These are phyloP conservation scores for Cornus kousa DNA, from an alignment of 148 eudicot genomes.

Conservation along the genomic window DNA sequence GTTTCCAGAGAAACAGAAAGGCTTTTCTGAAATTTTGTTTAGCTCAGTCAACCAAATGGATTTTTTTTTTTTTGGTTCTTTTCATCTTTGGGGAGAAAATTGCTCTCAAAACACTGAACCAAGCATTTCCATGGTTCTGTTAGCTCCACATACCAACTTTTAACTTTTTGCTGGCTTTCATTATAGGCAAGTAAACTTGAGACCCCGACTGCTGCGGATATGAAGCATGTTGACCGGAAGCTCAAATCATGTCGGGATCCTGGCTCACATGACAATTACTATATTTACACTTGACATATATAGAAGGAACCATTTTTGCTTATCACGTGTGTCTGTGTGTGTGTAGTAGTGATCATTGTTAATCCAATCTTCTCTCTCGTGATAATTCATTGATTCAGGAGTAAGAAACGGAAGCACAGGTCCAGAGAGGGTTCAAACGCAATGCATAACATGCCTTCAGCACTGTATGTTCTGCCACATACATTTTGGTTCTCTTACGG, in stretches of 20 bases:
- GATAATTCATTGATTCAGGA: constrained; percentile 39
- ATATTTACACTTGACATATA: constrained; percentile 8
- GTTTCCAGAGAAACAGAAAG: no score
- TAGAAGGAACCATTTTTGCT: no score
- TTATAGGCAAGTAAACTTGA: constrained; percentile 55
- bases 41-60: no score
- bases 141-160: neutral
- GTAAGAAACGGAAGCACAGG: constrained; percentile 89
- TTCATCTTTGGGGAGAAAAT: no score
- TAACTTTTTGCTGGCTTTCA: neutral
- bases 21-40: no score
- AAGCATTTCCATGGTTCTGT: neutral
- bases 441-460: constrained; percentile 19
- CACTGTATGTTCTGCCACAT: neutral
- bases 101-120: no score
- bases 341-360: constrained; percentile 4
- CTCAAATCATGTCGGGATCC: constrained; percentile 82
- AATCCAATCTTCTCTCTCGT: neutral
- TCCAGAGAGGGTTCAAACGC: constrained; percentile 57
- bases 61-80: no score
- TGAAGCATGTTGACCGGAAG: constrained; percentile 82
- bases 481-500: neutral
- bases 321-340: no score
- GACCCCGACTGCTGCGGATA: constrained; percentile 52
- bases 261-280: constrained; percentile 86